phyloP scores from a whole-genome alignment of 805 yeast genomes.

The Cyberlindnera lachancei region DNA sequence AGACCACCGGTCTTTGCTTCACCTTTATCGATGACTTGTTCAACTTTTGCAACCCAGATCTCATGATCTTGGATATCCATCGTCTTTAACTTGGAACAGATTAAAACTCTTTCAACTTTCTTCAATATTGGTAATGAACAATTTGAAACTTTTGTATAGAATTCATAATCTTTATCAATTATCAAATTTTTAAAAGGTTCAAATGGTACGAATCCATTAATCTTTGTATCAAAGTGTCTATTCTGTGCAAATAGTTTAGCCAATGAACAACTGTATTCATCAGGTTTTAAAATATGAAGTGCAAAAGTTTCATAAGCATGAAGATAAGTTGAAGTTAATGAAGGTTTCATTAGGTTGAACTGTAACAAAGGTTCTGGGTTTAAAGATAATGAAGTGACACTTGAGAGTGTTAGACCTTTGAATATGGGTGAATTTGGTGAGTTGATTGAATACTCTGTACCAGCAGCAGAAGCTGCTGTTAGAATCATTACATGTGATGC shows the following conservation, averaged over 20 bases:
- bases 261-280: conserved; percentile 41
- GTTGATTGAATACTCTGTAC: too few species aligned
- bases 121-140: conserved; percentile 42
- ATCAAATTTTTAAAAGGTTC: conserved; percentile 47
- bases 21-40: conserved; percentile 38
- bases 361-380: conserved; percentile 73
- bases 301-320: conserved; percentile 58
- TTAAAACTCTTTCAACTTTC: conserved; percentile 50
- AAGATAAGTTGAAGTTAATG: conserved; percentile 64
- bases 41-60: conserved; percentile 79
- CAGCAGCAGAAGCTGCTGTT: conserved; percentile 37
- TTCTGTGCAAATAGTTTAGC: conserved; percentile 63
- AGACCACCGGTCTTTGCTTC: conserved; percentile 52
- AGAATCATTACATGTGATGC: conserved; percentile 52
- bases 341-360: conserved; percentile 82
- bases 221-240: conserved; percentile 27
- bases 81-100: conserved; percentile 48
- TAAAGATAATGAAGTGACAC: conserved; percentile 76
- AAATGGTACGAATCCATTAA: conserved; percentile 18
- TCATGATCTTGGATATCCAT: conserved; percentile 77
- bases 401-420: conserved; percentile 80
- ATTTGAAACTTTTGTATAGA: conserved; percentile 21
- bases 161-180: conserved; percentile 26
- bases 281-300: conserved; percentile 68
- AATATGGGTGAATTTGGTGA: conserved; percentile 19